phyloP scores from a whole-genome alignment of 768 basidiomycete genomes.

The Clathrus columnatus region DNA sequence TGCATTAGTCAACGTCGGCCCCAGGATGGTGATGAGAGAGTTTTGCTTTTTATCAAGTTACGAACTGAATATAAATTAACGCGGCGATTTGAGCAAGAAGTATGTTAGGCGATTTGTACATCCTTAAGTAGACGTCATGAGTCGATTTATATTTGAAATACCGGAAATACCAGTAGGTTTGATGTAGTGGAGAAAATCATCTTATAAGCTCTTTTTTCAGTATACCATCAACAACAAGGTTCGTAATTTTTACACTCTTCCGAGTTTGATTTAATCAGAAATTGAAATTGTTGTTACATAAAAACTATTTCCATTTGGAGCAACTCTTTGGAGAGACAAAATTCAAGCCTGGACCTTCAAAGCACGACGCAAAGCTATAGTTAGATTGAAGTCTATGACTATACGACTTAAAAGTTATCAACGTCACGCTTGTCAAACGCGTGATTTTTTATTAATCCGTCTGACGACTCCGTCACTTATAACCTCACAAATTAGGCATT shows the following conservation, averaged over 20 bases:
- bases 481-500: too few species aligned
- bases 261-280: too few species aligned
- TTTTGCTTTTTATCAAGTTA: conserved; percentile 70
- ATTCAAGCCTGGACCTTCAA: too few species aligned
- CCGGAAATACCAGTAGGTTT: conserved; percentile 63
- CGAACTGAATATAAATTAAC: conserved; percentile 37
- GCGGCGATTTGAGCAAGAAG: conserved; percentile 32
- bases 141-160: conserved; percentile 55
- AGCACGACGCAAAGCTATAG: too few species aligned
- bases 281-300: conserved; percentile 71
- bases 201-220: conserved; percentile 25
- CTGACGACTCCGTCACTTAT: too few species aligned
- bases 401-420: too few species aligned
- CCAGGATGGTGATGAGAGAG: conserved; percentile 61
- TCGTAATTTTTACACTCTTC: too few species aligned
- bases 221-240: conserved; percentile 65
- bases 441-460: too few species aligned
- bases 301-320: conserved; percentile 51
- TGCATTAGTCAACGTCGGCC: conserved; percentile 59
- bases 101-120: conserved; percentile 48
- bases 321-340: conserved; percentile 13
- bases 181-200: not conserved
- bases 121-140: conserved; percentile 68
- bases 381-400: too few species aligned
- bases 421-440: too few species aligned